Evolutionary conservation across 2,329 filamentous ascomycete species (phyloP), one percentile per base, ranked within the genome.

Genomic region (Exophiala sideris): DNA sequence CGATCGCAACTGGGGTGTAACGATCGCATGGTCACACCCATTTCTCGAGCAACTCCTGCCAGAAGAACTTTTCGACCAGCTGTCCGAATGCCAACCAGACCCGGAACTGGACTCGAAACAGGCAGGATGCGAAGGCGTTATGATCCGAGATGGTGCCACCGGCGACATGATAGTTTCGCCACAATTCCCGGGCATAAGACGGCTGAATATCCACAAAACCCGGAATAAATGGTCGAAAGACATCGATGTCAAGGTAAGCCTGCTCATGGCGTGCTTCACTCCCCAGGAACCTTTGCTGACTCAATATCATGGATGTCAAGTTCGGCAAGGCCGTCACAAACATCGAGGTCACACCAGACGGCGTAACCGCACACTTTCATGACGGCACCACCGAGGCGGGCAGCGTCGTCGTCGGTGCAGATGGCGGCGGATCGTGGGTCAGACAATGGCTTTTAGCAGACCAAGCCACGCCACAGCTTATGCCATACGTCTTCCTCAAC

Each of bases 21-120:
- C 58, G 5, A 60, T 60, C 21, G 52, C 55, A 56, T 75, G 73
- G 73, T 71, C 67, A 10, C 66, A 73, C 61, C 66, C 69, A 1
- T 61, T 64, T 5, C 65, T 75, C 45, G 57, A 50, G 39, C 59
- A 68, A 41, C 58, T 74, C 44, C 62, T 75, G 2, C 70, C 72
- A 1, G 52, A 65, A 4, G 60, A 66, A 3, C 58, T 73, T 8
- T 54, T 67, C 18, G 60, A 59, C 5, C 62, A 63, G 14, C 53
- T 75, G 5, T 56, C 65, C 7, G 47, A 61, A 33, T 67, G 68
- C 14, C 54, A 70, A 14, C 71, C 67, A 59, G 74, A 74, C 54
- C 70, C 68, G 1, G 33, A 67, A 47, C 52, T 73, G 14, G 47
- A 60, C 45, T 51, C 52, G 12, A 58, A 58, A 33, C 46, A 34